Evolutionary conservation across 371 early-diverging fungal genomes (phyloP).

Genomic region (Mortierella sp.): DNA sequence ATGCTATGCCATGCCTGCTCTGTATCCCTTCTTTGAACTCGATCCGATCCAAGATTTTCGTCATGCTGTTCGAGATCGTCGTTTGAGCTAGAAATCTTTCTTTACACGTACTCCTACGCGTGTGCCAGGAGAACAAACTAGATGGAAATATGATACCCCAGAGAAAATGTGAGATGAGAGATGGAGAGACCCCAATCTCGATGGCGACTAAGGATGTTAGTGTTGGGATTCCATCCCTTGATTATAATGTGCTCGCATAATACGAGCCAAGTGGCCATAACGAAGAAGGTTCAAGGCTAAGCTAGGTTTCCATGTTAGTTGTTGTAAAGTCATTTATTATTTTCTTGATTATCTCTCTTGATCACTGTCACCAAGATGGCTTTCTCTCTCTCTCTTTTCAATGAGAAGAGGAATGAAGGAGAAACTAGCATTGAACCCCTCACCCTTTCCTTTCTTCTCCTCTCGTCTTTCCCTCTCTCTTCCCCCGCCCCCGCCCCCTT

Average conservation of each 20-base stretch:
- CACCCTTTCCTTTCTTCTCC: not conserved
- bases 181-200: not conserved
- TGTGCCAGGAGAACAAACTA: not conserved
- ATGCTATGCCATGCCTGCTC: not conserved
- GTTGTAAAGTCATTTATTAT: not conserved
- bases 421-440: not conserved
- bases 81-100: not conserved
- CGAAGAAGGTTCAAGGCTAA: not conserved
- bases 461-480: not conserved
- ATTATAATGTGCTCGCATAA: not conserved
- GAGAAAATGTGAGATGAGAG: not conserved
- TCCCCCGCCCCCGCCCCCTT: not conserved
- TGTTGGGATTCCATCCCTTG: not conserved
- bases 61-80: not conserved
- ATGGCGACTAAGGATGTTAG: not conserved
- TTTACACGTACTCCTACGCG: not conserved
- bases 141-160: not conserved
- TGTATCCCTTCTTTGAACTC: not conserved
- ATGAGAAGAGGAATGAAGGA: not conserved
- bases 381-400: not conserved
- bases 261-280: not conserved
- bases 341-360: constrained; percentile 1
- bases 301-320: not conserved
- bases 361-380: not conserved
- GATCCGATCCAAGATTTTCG: not conserved